Conservation (phyloP, 2,329 filamentous ascomycete genomes). For the Colletotrichum sp. region DNA sequence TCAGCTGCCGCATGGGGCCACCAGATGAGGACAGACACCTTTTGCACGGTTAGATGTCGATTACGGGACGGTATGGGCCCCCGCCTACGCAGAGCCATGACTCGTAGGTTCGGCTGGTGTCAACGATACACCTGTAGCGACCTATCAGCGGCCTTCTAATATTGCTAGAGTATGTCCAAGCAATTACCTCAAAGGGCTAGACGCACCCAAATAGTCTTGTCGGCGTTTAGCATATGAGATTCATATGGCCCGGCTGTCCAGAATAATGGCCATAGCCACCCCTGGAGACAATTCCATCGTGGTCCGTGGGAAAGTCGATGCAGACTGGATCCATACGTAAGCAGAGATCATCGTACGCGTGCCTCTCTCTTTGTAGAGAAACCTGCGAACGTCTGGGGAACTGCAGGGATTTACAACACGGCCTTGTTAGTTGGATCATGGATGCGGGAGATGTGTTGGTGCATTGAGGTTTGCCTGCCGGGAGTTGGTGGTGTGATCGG, state of each 20-base stretch:
- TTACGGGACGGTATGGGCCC: neutral
- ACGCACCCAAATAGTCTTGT: neutral
- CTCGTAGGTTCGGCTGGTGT: neutral
- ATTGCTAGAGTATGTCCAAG: neutral
- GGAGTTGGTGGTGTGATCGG: slow-evolving; percentile 4
- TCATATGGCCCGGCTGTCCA: neutral
- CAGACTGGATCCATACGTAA: neutral
- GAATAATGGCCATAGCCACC: neutral
- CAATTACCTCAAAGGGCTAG: neutral
- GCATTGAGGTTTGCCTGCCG: neutral
- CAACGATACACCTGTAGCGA: neutral
- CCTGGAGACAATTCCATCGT: neutral
- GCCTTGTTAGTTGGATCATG: neutral
- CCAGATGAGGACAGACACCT: neutral
- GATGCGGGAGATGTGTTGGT: neutral
- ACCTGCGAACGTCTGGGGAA: neutral
- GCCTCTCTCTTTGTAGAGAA: neutral
- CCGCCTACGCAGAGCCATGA: neutral
- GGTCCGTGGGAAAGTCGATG: neutral
- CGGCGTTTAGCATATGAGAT: neutral
- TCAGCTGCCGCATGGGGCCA: neutral
- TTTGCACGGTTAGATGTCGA: neutral
- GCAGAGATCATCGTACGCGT: neutral
- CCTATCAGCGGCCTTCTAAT: neutral
- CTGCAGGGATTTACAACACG: neutral